A percentile compares a stretch with the other conserved stretches of the same genome.
Evolutionary conservation across 352 stramenopile species (phyloP).

Genomic region (Pythium sukuiense): DNA sequence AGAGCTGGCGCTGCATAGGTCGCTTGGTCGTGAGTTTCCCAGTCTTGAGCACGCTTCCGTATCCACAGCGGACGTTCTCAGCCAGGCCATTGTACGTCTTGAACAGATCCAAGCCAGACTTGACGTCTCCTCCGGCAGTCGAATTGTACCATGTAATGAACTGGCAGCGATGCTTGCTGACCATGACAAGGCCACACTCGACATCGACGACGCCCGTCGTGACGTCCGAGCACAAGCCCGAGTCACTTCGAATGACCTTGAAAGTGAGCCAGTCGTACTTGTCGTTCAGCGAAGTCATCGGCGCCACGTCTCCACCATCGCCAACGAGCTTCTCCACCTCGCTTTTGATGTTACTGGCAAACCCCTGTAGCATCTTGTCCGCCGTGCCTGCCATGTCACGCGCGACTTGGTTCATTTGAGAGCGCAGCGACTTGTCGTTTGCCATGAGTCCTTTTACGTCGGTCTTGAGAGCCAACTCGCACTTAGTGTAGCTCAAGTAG

Average conservation of each 20-base stretch:
- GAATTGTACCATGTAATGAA: too few relatives aligned
- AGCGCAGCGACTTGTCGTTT: background rate
- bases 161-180: background rate
- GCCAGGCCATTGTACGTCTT: too few relatives aligned
- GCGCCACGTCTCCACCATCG: background rate
- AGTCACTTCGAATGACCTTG: background rate
- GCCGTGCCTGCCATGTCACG: background rate
- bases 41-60: too few relatives aligned
- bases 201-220: background rate
- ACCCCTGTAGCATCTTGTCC: background rate
- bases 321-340: background rate
- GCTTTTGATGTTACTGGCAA: background rate
- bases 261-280: constrained; percentile 16
- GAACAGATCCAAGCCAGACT: too few relatives aligned
- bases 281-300: constrained; percentile 1
- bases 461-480: background rate
- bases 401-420: background rate
- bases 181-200: background rate
- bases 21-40: too few relatives aligned
- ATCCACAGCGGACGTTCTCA: too few relatives aligned
- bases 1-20: too few relatives aligned
- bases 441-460: background rate
- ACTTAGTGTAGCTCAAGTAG: constrained; percentile 12
- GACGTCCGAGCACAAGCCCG: background rate
- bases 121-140: too few relatives aligned